Evolutionary conservation across 306 rosid species (phyloP), one percentile per base, ranked within the genome.

Genomic region (Glycine tomentella): DNA sequence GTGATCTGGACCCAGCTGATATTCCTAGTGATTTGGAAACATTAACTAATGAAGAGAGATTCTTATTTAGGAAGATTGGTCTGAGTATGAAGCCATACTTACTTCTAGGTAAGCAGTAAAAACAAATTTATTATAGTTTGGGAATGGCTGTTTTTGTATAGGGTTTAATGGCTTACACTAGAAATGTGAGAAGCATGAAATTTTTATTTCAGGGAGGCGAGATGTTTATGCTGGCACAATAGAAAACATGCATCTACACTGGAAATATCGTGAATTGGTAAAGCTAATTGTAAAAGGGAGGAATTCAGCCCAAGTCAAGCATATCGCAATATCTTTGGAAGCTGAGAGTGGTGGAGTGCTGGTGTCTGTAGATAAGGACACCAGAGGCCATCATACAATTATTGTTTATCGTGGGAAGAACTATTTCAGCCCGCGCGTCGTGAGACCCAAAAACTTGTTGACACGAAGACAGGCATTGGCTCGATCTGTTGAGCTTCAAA

Each of bases 271-370:
- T 1, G 98, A 95, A 87, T 79, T 95, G 89, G 97, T 92, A 25
- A 95, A 95, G 89, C 83, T 95, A 88, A 85, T 91, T 33, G 95
- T 89, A 44, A 95, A 82, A 79, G 92, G 97, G 61, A 92, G 87
- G 89, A 90, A 83, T 73, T 55, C 76, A 51, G 88, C 88, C 72
- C 98, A 90, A 87, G 92, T 91, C 76, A 90, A 88, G 86, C 96
- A 95, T 61, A 79, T 91, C 46, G 95, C 98, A 17, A 90, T 90
- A 82, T 82, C 93, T 76, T 90, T 95, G 89, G 98, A 95, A 89
- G 98, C 98, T 7, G 98, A 95, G 88, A 95, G 97, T 78, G 97
- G 92, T 5, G 98, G 98, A 55, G 90, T 95, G 81, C 87, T 95
- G 59, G 91, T 95, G 25, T 92, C 97, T 69, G 71, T 95, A 57